Base-by-base conservation (phyloP, 805 yeast species). In the Ogataea ganodermae region DNA sequence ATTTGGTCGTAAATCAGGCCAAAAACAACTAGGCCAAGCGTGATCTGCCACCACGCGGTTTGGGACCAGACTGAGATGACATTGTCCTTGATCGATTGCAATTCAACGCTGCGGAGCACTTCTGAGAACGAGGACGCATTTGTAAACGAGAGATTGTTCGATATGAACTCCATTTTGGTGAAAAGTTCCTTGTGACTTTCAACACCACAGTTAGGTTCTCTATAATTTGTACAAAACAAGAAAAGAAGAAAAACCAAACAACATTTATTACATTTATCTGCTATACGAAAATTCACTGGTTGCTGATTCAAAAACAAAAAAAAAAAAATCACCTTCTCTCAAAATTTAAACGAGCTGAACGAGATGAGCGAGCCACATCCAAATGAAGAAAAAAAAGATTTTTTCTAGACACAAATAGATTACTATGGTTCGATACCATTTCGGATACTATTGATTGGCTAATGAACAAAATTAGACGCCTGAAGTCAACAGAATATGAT, bases 1-100 rank as follows among this genome's bases (percentile, higher is more conserved):
- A 89, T 67, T 68, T 86, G 95, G 68, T 89, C 96, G 63, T 79
- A 86, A 1, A 80, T 72, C 39, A 86, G 59, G 4, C 71, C 69
- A 12, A 79, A 54, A 2, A 80, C 73, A 6, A 81, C 44, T 1
- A 76, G 52, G 1, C 86, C 71, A 22, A 77, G 44, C 16, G 72
- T 53, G 35, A 80, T 56, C 62, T 83, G 80, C 68, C 75, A 72
- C 81, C 86, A 82, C 3, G 84, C 69, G 16, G 79, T 32, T 3
- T 46, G 38, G 8, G 49, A 16, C 56, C 62, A 61, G 12, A 47
- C 30, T 7, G 47, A 35, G 21, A 42, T 20, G 22, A 45, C 24
- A 12, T 18, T 28, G 16, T 40, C 32, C 28, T 44, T 50, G 24
- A 49, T 2, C 10, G 38, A 8, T 8, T 28, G 46, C 26, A 39